Percentiles rank a stretch among this genome's conserved stretches.
phyloP scores from a whole-genome alignment of 352 stramenopile genomes.

The Phytopythium mirpurense region DNA sequence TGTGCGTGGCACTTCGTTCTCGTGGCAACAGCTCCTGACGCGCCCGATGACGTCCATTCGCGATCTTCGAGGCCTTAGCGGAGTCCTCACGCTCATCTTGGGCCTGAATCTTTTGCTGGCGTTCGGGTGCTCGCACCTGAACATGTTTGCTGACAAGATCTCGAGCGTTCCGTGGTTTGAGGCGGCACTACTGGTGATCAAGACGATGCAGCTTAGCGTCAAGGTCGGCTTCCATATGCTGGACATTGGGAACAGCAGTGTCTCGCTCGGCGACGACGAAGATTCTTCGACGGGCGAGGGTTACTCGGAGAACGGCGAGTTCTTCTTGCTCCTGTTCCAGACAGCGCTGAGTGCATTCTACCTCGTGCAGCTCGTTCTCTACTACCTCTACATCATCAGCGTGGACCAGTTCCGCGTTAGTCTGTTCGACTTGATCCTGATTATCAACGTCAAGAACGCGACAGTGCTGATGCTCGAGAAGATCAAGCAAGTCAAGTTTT shows the following conservation, averaged over 20 bases:
- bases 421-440: conserved; percentile 74
- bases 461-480: conserved; percentile 64
- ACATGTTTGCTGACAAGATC: conserved; percentile 45
- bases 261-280: conserved; percentile 25
- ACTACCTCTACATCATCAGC: conserved; percentile 81
- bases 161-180: conserved; percentile 77
- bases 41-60: conserved; percentile 49
- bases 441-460: conserved; percentile 80
- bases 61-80: conserved; percentile 52
- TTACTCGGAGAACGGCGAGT: conserved; percentile 56
- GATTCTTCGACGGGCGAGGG: conserved; percentile 19
- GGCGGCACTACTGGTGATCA: conserved; percentile 57
- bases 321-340: conserved; percentile 58
- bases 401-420: conserved; percentile 76
- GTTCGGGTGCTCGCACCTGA: conserved; percentile 24
- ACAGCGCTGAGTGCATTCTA: conserved; percentile 56
- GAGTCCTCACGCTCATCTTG: conserved; percentile 33
- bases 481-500: conserved; percentile 57
- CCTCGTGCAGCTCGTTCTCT: conserved; percentile 62
- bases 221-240: conserved; percentile 68
- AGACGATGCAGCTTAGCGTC: conserved; percentile 55
- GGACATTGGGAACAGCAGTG: conserved; percentile 30
- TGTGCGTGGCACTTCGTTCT: background rate
- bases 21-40: conserved; percentile 33
- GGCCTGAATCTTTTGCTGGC: conserved; percentile 40